Evolutionary conservation across 768 basidiomycete genomes (phyloP).

Genomic region (Nevesoporus exiguus): DNA sequence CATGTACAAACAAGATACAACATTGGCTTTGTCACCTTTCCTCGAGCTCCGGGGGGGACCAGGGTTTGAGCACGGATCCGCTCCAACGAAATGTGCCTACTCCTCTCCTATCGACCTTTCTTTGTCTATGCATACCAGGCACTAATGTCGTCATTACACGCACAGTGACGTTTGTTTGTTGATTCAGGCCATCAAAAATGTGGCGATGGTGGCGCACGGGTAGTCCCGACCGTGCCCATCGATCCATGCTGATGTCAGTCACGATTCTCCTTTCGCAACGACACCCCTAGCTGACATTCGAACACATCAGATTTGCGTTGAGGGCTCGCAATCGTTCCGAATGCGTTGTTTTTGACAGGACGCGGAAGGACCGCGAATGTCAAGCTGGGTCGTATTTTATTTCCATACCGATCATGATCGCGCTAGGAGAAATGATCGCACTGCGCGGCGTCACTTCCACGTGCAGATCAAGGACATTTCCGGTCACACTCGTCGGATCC

Average conservation of each 20-base stretch:
- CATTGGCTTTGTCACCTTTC: background rate
- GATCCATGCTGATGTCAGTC: constrained; percentile 1
- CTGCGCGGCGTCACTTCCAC: constrained; percentile 5
- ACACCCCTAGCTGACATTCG: background rate
- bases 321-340: background rate
- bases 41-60: background rate
- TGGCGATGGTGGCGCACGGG: constrained; percentile 20
- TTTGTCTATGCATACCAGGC: constrained; percentile 4
- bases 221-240: constrained; percentile 2
- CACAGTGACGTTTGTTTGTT: constrained; percentile 4
- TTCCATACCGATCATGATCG: constrained; percentile 25
- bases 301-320: background rate
- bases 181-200: constrained; percentile 9
- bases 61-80: background rate
- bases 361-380: constrained; percentile 3
- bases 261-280: background rate
- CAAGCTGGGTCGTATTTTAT: background rate
- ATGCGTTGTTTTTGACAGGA: background rate
- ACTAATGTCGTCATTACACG: constrained; percentile 18
- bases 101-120: background rate
- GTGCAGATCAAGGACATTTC: constrained; percentile 17
- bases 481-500: background rate
- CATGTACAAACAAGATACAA: constrained; percentile 22
- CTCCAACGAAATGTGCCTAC: background rate
- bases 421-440: constrained; percentile 1